Conservation (phyloP, 2,329 filamentous ascomycete species). For the Fusarium oxysporum region DNA sequence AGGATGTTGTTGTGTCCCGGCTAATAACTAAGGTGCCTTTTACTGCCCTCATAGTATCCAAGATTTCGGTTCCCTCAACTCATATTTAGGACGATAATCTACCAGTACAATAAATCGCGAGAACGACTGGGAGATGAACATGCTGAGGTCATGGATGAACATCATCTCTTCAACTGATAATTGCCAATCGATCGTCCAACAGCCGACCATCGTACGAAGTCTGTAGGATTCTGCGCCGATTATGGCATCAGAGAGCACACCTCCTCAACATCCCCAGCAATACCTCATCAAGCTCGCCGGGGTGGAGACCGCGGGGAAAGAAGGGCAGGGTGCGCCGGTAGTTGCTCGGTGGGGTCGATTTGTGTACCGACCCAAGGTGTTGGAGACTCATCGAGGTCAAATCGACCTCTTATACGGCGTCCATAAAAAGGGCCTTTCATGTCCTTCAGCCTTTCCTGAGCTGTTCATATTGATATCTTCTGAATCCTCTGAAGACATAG, state of each 20-base stretch:
- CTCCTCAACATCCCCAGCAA: background rate
- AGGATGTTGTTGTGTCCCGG: background rate
- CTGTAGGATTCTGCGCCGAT: background rate
- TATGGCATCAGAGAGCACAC: background rate
- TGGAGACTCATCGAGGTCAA: background rate
- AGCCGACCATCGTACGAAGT: background rate
- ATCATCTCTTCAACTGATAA: background rate
- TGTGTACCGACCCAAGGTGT: slow-evolving; percentile 11
- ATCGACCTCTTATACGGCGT: background rate
- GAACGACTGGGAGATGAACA: background rate
- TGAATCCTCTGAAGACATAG: background rate
- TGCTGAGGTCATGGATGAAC: background rate
- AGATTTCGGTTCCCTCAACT: background rate
- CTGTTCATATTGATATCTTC: background rate
- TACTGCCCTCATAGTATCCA: background rate
- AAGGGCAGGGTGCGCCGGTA: slow-evolving; percentile 18
- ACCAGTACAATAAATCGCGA: background rate
- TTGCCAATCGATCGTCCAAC: background rate
- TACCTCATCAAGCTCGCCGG: background rate
- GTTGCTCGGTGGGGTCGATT: slow-evolving; percentile 16
- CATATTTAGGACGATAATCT: background rate
- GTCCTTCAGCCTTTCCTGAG: background rate
- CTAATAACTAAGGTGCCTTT: background rate
- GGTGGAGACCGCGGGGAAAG: slow-evolving; percentile 20
- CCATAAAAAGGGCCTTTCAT: background rate